Evolutionary conservation across 2,329 filamentous ascomycete species (phyloP), one percentile per base, ranked within the genome.

Genomic region (Diaporthe capsici): DNA sequence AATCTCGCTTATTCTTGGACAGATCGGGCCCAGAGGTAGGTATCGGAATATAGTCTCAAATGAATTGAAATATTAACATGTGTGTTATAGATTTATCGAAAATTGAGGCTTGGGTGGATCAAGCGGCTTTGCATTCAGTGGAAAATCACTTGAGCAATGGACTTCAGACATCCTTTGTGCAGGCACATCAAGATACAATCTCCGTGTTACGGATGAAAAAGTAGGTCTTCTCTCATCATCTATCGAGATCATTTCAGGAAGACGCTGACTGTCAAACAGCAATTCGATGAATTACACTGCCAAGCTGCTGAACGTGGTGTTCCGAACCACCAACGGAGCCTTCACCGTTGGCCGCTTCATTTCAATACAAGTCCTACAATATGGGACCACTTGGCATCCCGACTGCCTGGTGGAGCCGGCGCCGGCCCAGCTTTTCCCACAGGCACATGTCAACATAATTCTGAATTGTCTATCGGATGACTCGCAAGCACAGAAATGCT

Each of bases 291-390:
- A 51, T 15, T 68, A 68, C 25, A 53, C 25, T 39, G 63, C 44
- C 44, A 68, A 51, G 44, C 4, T 68, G 44, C 63, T 68, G 44
- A 31, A 28, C 15, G 42, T 31, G 44, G 44, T 22, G 20, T 68
- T 68, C 28, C 63, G 63, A 1, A 68, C 44, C 2, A 34, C 9
- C 13, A 31, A 25, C 25, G 63, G 63, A 34, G 44, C 63, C 20
- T 68, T 68, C 39, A 53, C 28, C 28, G 44, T 44, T 9, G 28
- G 28, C 25, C 10, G 25, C 17, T 53, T 68, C 42, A 68, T 25
- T 68, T 51, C 63, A 34, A 68, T 68, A 9, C 63, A 68, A 37
- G 31, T 68, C 4, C 44, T 68, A n/a, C 63, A 68, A 34, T 68
- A 68, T 17, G 63, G 25, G 3, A 68, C 63, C 2, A 34, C 42